A percentile compares a stretch with the other conserved stretches of the same genome.
Conservation (phyloP, 805 yeast species). For the Wickerhamiella occidentalis region DNA sequence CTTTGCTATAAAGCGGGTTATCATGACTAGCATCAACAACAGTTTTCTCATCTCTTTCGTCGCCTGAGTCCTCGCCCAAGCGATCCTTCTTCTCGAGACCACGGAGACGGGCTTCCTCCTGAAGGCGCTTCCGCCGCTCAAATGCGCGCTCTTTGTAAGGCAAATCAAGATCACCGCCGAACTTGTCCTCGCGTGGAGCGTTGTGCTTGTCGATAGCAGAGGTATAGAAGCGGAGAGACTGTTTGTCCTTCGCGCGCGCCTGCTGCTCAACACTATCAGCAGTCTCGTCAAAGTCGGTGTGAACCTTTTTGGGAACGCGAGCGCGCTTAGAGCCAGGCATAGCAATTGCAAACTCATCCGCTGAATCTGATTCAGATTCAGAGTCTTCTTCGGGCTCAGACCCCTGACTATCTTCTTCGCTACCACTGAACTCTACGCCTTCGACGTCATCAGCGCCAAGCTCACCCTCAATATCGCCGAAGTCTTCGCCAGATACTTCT, state of each 20-base stretch:
- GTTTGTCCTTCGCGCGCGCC: conserved; percentile 53
- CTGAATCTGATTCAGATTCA: conserved; percentile 21
- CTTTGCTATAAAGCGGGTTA: conserved; percentile 42
- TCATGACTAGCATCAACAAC: conserved; percentile 17
- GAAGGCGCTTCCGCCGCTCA: conserved; percentile 77
- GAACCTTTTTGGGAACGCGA: conserved; percentile 12
- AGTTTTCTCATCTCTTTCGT: conserved; percentile 17
- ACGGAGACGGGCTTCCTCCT: conserved; percentile 79
- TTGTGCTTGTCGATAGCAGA: conserved; percentile 81
- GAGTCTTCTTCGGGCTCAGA: conserved; percentile 24
- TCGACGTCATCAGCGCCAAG: conserved; percentile 10
- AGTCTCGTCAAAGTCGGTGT: conserved; percentile 53
- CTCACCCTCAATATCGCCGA: conserved; percentile 13
- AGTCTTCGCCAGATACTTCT: conserved; percentile 9
- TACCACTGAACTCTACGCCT: conserved; percentile 1
- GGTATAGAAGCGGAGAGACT: conserved; percentile 84
- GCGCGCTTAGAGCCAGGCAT: conserved; percentile 17
- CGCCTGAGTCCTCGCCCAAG: conserved; percentile 27
- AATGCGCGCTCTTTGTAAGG: conserved; percentile 84
- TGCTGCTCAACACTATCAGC: conserved; percentile 64
- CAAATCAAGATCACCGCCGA: conserved; percentile 73
- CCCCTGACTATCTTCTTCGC: conserved; percentile 16
- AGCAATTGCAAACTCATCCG: conserved; percentile 18
- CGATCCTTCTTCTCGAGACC: conserved; percentile 53
- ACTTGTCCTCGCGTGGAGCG: conserved; percentile 11